phyloP scores from a whole-genome alignment of 805 yeast genomes.

The Dipodascus geniculatus region DNA sequence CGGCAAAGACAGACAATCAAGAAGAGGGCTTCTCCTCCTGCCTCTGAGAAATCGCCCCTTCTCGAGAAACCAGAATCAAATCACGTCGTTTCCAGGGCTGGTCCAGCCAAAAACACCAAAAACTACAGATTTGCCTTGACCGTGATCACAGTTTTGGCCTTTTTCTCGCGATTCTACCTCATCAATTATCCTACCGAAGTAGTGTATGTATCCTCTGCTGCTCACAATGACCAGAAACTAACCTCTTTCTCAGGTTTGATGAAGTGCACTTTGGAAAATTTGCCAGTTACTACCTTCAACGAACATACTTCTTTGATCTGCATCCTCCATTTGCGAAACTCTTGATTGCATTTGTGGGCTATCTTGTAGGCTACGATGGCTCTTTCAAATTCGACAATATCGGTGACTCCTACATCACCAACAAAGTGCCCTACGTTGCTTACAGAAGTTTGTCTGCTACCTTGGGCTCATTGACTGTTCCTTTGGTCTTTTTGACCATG shows the following conservation, averaged over 20 bases:
- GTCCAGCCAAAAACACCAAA: neutral
- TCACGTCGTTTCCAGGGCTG: neutral
- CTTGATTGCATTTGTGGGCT: constrained; percentile 83
- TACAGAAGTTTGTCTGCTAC: constrained; percentile 69
- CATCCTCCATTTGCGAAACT: constrained; percentile 98
- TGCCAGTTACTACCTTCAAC: constrained; percentile 52
- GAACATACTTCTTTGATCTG: constrained; percentile 88
- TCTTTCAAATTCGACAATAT: constrained; percentile 80
- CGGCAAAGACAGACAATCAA: neutral
- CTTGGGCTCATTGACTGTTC: constrained; percentile 74
- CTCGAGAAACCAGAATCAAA: neutral
- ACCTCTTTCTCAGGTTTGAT: constrained; percentile 20
- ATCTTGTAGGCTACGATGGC: constrained; percentile 85
- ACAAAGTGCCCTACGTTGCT: constrained; percentile 79
- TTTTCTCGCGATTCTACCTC: constrained; percentile 62
- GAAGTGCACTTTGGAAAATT: constrained; percentile 39
- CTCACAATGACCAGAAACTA: neutral
- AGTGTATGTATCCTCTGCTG: constrained; percentile 27
- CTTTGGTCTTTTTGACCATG: constrained; percentile 72
- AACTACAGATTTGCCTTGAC: constrained; percentile 20
- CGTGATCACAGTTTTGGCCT: constrained; percentile 54
- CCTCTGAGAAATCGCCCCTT: neutral
- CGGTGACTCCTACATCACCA: constrained; percentile 67
- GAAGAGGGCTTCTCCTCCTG: neutral
- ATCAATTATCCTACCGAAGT: constrained; percentile 65